A percentile compares a stretch with the other conserved stretches of the same genome.
phyloP scores from a whole-genome alignment of 345 rosid species.

The Rhizophora apiculata region DNA sequence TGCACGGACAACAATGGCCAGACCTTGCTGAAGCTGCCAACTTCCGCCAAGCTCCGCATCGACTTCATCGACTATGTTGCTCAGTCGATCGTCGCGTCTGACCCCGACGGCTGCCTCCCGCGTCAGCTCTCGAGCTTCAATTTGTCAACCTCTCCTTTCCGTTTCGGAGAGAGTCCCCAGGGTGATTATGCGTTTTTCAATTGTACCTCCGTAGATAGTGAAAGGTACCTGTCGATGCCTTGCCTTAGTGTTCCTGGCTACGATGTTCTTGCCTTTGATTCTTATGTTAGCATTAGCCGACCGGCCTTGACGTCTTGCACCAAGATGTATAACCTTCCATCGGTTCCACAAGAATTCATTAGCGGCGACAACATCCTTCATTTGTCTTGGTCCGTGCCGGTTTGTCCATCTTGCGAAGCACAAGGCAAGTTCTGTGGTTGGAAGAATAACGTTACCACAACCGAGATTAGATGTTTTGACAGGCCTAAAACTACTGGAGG shows the following conservation, averaged over 20 bases:
- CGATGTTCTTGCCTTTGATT: background rate
- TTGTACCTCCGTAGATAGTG: background rate
- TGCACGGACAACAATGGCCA: constrained; percentile 9
- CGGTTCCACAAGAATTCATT: background rate
- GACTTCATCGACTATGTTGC: constrained; percentile 14
- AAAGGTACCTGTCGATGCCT: background rate
- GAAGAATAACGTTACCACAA: background rate
- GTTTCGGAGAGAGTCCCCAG: background rate
- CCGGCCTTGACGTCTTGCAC: constrained; percentile 1
- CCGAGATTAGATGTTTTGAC: constrained; percentile 11
- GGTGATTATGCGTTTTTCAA: constrained; percentile 1
- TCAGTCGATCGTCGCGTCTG: constrained; percentile 3
- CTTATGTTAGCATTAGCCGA: background rate
- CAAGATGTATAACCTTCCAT: constrained; percentile 13
- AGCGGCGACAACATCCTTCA: background rate
- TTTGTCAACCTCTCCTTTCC: constrained; percentile 12
- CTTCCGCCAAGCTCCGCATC: constrained; percentile 13
- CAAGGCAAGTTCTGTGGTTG: constrained; percentile 4
- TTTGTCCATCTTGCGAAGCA: constrained; percentile 10
- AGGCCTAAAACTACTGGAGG: background rate
- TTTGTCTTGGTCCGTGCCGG: constrained; percentile 20
- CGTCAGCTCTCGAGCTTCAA: constrained; percentile 4
- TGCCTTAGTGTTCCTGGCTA: constrained; percentile 6
- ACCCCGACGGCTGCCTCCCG: constrained; percentile 18
- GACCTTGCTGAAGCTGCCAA: constrained; percentile 23